Evolutionary conservation across 371 early-diverging fungal species (phyloP), one percentile per base, ranked within the genome.

Genomic region (Lichtheimia hyalospora): DNA sequence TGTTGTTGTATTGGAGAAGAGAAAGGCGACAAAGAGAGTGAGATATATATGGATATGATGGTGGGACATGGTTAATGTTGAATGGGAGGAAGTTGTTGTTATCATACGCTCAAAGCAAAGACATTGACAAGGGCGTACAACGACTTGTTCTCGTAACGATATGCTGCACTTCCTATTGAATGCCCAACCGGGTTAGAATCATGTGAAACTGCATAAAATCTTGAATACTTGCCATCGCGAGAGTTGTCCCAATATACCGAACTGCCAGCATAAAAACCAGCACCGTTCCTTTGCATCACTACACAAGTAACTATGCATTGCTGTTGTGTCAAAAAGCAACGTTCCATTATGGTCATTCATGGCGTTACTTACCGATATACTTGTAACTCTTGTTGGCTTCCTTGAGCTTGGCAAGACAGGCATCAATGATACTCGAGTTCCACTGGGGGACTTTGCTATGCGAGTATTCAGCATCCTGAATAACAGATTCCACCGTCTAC

Each of bases 261-360:
- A 27, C 85, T 86, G 15, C 89, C 89, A 23, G 84, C 83, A 65
- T 90, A 90, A 49, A 91, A 82, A 16, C 92, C 92, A 46, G 88
- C 88, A 18, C 92, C 88, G 56, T 81, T 89, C 63, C 84, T 85
- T 73, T 91, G 90, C 85, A 91, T 82, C 43, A 91, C 86, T 7
- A 86, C 82, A 65, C 88, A 89, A 12, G 86, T 89, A 24, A 86
- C 88, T 85, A 57, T 27, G 2, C 16, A 49, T 18, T n/a, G 44
- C 25, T 52, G 27, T 15, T 15, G 7, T n/a, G n/a, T 52, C n/a
- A 23, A 5, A 48, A 2, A 25, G 4, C n/a, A n/a, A n/a, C n/a
- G n/a, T n/a, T n/a, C n/a, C n/a, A n/a, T n/a, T n/a, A n/a, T n/a
- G n/a, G n/a, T n/a, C n/a, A n/a, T n/a, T n/a, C n/a, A n/a, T n/a